Evolutionary conservation across 306 rosid genomes (phyloP).

Genomic region (Abrus pulchellus): DNA sequence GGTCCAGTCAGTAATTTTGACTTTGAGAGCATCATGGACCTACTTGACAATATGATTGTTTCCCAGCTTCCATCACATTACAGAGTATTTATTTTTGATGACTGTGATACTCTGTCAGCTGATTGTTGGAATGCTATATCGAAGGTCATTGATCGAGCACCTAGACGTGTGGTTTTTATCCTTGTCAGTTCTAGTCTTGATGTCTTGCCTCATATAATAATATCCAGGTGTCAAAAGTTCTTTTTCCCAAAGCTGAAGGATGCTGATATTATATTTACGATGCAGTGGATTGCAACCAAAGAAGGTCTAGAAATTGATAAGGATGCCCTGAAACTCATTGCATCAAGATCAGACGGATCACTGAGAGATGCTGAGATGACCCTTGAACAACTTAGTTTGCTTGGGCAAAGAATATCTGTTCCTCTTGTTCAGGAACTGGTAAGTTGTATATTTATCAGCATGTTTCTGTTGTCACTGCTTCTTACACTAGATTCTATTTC

Average conservation of each 20-base stretch:
- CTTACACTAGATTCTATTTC: slow-evolving; percentile 32
- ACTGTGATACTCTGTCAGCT: slow-evolving; percentile 80
- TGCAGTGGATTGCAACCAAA: slow-evolving; percentile 83
- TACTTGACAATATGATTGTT: slow-evolving; percentile 80
- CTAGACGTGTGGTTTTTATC: slow-evolving; percentile 94
- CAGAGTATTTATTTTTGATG: slow-evolving; percentile 92
- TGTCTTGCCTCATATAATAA: slow-evolving; percentile 95
- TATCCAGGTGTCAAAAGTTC: slow-evolving; percentile 98
- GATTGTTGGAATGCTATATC: slow-evolving; percentile 96
- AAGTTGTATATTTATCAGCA: slow-evolving; percentile 43
- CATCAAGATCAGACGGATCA: slow-evolving; percentile 96
- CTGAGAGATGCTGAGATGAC: slow-evolving; percentile 99
- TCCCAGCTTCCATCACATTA: slow-evolving; percentile 82
- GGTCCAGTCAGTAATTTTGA: slow-evolving; percentile 92
- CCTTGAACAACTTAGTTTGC: slow-evolving; percentile 96
- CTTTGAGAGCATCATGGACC: slow-evolving; percentile 85
- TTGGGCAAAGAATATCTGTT: slow-evolving; percentile 92
- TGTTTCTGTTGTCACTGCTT: slow-evolving; percentile 38
- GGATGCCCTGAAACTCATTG: slow-evolving; percentile 96
- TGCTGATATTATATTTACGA: slow-evolving; percentile 79
- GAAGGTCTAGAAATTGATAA: slow-evolving; percentile 90
- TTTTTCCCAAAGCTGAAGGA: slow-evolving; percentile 97
- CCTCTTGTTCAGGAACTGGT: slow-evolving; percentile 97
- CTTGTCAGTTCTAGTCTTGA: slow-evolving; percentile 97
- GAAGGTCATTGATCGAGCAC: slow-evolving; percentile 98